Base-by-base conservation (phyloP, 2,329 filamentous ascomycete genomes). In the Arthrobotrys sinensis region DNA sequence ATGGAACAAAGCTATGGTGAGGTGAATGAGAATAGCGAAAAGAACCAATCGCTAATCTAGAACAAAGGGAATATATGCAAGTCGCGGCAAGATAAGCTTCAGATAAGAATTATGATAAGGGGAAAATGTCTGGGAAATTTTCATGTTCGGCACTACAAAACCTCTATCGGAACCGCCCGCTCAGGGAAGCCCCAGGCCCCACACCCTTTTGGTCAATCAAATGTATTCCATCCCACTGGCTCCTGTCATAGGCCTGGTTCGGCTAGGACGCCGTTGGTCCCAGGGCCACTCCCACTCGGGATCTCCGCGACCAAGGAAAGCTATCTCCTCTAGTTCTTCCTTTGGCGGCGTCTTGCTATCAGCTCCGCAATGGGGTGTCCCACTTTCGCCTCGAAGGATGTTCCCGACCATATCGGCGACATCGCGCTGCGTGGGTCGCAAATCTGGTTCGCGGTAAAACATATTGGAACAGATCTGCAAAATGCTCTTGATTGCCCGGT, bases 401-500 rank as follows among this genome's bases (percentile, higher is more conserved):
- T 53, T 64, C 68, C 76, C 64, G 12, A 80, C 19, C 43, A 76
- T 66, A 50, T 81, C 79, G 8, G 73, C 69, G 12, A 80, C 72
- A 36, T 72, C 71, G 60, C 80, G 78, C 45, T 76, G 72, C 19
- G 76, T 48, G 12, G 81, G 80, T 55, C 81, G 72, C 32, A 79
- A 46, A 16, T 69, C 79, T 12, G 81, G 81, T 52, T 80, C 69
- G 19, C 80, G 75, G 32, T 80, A 79, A 21, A 82, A 72, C 81
- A 82, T 81, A n/a, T 77, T 77, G 16, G 78, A 64, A 43, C 77
- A 79, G 8, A 82, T 55, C 24, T 73, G 60, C 16, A 81, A 57
- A 19, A 73, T 72, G 7, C 68, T 72, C 32, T 73, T 70, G 12
- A 81, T 57, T 0, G 80, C 72, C 32, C 38, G 45, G 48, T 82